Evolutionary conservation across 2,329 filamentous ascomycete species (phyloP).

Genomic region (Colletotrichum echinochloae): DNA sequence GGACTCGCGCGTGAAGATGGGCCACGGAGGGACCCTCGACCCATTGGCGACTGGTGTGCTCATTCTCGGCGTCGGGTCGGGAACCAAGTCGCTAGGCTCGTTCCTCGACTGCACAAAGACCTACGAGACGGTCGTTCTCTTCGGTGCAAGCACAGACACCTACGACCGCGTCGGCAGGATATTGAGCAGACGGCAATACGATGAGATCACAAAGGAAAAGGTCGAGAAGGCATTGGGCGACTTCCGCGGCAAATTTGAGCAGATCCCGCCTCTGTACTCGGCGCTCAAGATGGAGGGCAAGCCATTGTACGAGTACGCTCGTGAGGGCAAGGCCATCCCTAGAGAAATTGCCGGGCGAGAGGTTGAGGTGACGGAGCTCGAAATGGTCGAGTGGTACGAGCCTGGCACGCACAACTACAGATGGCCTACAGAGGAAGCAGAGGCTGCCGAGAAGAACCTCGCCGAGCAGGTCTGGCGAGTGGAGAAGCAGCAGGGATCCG

Average conservation of each 20-base stretch:
- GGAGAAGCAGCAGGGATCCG: slow-evolving; percentile 66
- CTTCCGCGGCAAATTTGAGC: slow-evolving; percentile 87
- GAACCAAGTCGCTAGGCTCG: slow-evolving; percentile 82
- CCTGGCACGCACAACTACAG: slow-evolving; percentile 82
- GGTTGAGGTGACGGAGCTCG: slow-evolving; percentile 81
- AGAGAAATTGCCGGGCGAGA: slow-evolving; percentile 84
- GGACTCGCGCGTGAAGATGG: slow-evolving; percentile 85
- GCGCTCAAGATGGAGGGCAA: slow-evolving; percentile 95
- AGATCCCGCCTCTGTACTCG: slow-evolving; percentile 92
- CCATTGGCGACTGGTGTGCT: slow-evolving; percentile 94
- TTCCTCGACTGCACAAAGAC: slow-evolving; percentile 93
- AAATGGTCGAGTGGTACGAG: slow-evolving; percentile 86
- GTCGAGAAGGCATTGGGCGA: slow-evolving; percentile 81
- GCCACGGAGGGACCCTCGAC: slow-evolving; percentile 95
- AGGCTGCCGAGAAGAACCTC: slow-evolving; percentile 78
- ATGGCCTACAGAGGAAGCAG: slow-evolving; percentile 85
- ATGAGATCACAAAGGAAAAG: slow-evolving; percentile 81
- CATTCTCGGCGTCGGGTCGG: slow-evolving; percentile 86
- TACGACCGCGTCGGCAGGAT: slow-evolving; percentile 91
- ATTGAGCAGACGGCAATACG: slow-evolving; percentile 78
- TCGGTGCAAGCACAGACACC: slow-evolving; percentile 91
- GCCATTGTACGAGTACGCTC: slow-evolving; percentile 94
- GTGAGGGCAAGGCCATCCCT: slow-evolving; percentile 88
- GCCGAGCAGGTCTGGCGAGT: slow-evolving; percentile 78
- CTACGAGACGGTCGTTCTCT: slow-evolving; percentile 90